Conservation (phyloP, 495 filamentous ascomycete species). For the Xylaria sp. region DNA sequence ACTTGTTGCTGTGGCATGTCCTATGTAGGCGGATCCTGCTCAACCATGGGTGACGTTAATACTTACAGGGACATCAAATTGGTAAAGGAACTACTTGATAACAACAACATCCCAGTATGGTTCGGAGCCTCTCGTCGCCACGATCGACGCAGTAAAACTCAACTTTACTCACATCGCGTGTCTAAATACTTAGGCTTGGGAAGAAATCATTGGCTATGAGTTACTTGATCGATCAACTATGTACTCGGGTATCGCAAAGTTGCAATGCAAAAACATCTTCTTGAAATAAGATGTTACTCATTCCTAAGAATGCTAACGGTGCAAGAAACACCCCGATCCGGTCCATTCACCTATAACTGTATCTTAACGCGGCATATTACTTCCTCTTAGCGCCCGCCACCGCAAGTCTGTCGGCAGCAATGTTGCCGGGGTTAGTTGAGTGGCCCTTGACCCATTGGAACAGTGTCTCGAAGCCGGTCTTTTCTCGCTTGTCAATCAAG, state of each 20-base stretch:
- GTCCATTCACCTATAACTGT: not conserved
- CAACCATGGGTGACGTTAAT: no score
- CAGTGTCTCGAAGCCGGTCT: conserved; percentile 64
- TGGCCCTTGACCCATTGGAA: conserved; percentile 94
- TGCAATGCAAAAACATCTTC: conserved; percentile 23
- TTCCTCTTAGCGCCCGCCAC: conserved; percentile 57
- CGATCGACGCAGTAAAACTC: not conserved
- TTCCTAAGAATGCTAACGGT: not conserved
- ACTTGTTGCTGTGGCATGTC: no score
- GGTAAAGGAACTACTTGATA: not conserved
- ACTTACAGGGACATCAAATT: not conserved
- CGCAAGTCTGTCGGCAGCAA: conserved; percentile 81
- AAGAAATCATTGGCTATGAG: not conserved
- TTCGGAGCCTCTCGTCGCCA: not conserved
- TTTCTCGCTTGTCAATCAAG: conserved; percentile 73
- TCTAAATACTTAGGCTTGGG: conserved; percentile 6
- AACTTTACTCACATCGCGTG: not conserved
- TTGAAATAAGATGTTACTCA: conserved; percentile 11
- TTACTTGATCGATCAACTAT: conserved; percentile 1
- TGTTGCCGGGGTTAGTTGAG: conserved; percentile 70
- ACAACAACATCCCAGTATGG: no score
- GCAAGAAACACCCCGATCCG: not conserved
- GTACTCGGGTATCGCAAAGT: conserved; percentile 21
- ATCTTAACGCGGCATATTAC: not conserved
- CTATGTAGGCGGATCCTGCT: no score